Conservation (phyloP, 1,284 basidiomycete genomes). For the Neolentinus lepideus region DNA sequence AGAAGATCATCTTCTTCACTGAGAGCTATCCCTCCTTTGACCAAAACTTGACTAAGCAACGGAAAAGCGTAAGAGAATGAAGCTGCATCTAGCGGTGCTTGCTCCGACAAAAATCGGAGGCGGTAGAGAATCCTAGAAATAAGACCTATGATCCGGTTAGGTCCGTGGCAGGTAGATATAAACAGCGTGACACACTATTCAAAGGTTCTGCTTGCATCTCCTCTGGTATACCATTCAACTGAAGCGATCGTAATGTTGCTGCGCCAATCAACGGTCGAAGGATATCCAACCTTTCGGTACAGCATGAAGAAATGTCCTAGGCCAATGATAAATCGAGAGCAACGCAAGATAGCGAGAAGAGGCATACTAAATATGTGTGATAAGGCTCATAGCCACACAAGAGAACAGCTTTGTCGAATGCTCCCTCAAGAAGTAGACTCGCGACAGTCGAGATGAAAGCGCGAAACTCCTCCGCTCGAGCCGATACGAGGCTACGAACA, state of each 20-base stretch:
- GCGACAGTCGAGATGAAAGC: conserved; percentile 52
- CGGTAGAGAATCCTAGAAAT: conserved; percentile 86
- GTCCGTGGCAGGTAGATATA: conserved; percentile 1
- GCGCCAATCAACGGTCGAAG: conserved; percentile 72
- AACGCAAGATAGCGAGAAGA: background rate
- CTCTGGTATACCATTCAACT: conserved; percentile 62
- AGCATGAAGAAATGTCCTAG: conserved; percentile 57
- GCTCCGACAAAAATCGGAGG: conserved; percentile 77
- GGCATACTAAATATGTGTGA: conserved; percentile 70
- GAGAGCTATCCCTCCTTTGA: conserved; percentile 57
- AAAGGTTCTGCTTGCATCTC: conserved; percentile 70
- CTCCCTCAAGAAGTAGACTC: conserved; percentile 56
- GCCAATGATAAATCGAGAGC: conserved; percentile 1
- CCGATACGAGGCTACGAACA: conserved; percentile 54
- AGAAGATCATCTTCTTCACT: conserved; percentile 70
- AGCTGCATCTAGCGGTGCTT: conserved; percentile 72
- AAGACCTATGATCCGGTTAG: conserved; percentile 26
- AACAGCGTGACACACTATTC: conserved; percentile 39
- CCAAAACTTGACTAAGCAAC: conserved; percentile 67
- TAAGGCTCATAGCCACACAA: conserved; percentile 62
- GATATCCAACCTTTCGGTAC: conserved; percentile 64
- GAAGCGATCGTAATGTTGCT: conserved; percentile 69
- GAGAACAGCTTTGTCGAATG: conserved; percentile 48
- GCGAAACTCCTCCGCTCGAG: conserved; percentile 52
- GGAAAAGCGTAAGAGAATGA: conserved; percentile 84